Evolutionary conservation across 371 early-diverging fungal species (phyloP).

Genomic region (Mortierella sp.): DNA sequence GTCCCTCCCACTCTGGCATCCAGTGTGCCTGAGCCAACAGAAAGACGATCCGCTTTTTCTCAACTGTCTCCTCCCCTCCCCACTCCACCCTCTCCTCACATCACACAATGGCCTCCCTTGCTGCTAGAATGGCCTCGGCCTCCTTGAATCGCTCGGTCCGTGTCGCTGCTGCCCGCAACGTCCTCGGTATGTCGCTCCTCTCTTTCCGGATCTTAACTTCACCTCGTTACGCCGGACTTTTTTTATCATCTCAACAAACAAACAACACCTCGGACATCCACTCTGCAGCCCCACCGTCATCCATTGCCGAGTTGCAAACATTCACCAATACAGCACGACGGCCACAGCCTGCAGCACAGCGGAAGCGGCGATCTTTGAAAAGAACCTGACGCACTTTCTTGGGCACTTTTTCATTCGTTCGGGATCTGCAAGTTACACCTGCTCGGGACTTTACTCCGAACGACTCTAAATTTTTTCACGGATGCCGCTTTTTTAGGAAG

Average conservation of each 20-base stretch:
- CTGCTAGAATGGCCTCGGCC: constrained; percentile 50
- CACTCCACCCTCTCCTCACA: constrained; percentile 15
- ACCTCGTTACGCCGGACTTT: neutral
- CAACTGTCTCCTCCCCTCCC: constrained; percentile 18
- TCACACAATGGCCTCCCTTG: constrained; percentile 47
- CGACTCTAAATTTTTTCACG: constrained; percentile 11
- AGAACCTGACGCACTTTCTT: neutral
- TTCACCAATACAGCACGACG: neutral
- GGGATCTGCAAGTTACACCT: neutral
- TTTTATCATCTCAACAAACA: constrained; percentile 3
- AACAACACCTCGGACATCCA: neutral
- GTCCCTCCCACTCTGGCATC: neutral
- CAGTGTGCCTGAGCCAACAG: constrained; percentile 1
- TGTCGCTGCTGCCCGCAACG: constrained; percentile 51
- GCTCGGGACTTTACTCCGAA: constrained; percentile 11
- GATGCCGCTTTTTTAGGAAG: constrained; percentile 5
- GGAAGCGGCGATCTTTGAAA: neutral
- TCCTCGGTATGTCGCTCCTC: constrained; percentile 46
- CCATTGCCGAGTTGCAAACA: neutral
- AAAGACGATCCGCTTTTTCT: constrained; percentile 17
- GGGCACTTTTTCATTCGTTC: neutral
- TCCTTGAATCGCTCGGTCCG: constrained; percentile 46
- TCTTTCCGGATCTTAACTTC: neutral
- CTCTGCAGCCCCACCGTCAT: neutral
- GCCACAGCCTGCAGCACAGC: neutral